Evolutionary conservation across 1,284 basidiomycete species (phyloP).

Genomic region (Spongiforma sp.): DNA sequence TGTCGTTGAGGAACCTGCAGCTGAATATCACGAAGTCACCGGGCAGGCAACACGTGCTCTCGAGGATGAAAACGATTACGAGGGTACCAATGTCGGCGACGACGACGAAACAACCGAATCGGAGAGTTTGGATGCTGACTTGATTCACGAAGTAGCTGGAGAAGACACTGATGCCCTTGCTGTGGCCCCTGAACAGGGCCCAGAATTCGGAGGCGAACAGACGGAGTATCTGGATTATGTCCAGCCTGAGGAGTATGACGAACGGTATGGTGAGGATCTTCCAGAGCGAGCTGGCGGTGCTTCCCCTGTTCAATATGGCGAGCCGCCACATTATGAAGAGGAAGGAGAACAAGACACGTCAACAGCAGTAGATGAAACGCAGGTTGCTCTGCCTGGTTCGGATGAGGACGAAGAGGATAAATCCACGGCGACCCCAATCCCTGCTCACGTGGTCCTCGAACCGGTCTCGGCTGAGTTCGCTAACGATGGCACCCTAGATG

Average conservation of each 20-base stretch:
- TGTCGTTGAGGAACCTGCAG: constrained; percentile 8
- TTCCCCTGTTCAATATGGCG: constrained; percentile 20
- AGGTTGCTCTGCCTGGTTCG: constrained; percentile 8
- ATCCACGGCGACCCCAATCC: constrained; percentile 17
- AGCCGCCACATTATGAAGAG: constrained; percentile 28
- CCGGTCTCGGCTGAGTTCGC: constrained; percentile 3
- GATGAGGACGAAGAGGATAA: constrained; percentile 21
- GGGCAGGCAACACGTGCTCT: constrained; percentile 15
- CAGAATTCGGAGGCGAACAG: constrained; percentile 34
- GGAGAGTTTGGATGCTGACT: constrained; percentile 38
- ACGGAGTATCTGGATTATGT: constrained; percentile 34
- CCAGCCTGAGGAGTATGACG: constrained; percentile 38
- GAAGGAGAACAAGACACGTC: constrained; percentile 24
- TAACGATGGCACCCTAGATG: neutral
- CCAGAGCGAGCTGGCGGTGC: constrained; percentile 23
- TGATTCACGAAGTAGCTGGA: constrained; percentile 28
- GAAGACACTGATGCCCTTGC: constrained; percentile 23
- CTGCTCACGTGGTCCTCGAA: constrained; percentile 11
- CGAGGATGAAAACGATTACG: constrained; percentile 31
- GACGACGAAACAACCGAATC: constrained; percentile 26
- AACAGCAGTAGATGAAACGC: constrained; percentile 25
- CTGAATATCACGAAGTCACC: constrained; percentile 20
- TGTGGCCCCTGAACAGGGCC: constrained; percentile 12
- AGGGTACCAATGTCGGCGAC: constrained; percentile 23
- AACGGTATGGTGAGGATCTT: constrained; percentile 37